Conservation (phyloP, 73 alveolate genomes). For the Paraurostyla sp. region DNA sequence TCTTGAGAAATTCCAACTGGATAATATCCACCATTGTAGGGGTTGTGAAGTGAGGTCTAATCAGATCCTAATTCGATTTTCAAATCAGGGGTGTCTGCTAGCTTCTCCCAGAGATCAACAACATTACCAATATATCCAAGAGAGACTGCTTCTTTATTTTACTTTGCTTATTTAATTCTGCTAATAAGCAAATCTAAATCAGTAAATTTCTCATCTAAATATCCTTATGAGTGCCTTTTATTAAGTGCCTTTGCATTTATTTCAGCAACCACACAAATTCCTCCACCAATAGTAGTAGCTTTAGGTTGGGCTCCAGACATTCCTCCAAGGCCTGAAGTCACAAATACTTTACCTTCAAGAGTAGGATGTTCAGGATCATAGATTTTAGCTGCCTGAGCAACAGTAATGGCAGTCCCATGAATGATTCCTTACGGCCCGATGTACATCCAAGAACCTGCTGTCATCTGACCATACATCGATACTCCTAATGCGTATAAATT, state of each 20-base stretch:
- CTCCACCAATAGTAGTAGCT: constrained; percentile 78
- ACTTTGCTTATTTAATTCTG: constrained; percentile 62
- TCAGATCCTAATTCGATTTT: constrained; percentile 77
- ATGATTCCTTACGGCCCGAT: constrained; percentile 83
- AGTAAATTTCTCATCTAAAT: constrained; percentile 71
- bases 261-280: constrained; percentile 79
- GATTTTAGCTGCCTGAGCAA: constrained; percentile 67
- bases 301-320: constrained; percentile 85
- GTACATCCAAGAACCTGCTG: constrained; percentile 81
- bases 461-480: constrained; percentile 83
- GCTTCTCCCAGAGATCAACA: constrained; percentile 77
- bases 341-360: constrained; percentile 70
- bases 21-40: constrained; percentile 78
- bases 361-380: constrained; percentile 48
- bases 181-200: constrained; percentile 56
- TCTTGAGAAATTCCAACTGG: constrained; percentile 68
- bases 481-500: constrained; percentile 77
- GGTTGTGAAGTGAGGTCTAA: constrained; percentile 76
- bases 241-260: constrained; percentile 69
- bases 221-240: constrained; percentile 72
- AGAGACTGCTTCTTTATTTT: constrained; percentile 70
- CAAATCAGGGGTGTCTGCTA: constrained; percentile 70
- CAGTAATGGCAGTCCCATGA: constrained; percentile 81
- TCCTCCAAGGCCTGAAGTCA: constrained; percentile 82
- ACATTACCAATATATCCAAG: constrained; percentile 76